Evolutionary conservation across 169 alveolate species (phyloP), one percentile per base, ranked within the genome.

Genomic region (Plasmodium knowlesi): DNA sequence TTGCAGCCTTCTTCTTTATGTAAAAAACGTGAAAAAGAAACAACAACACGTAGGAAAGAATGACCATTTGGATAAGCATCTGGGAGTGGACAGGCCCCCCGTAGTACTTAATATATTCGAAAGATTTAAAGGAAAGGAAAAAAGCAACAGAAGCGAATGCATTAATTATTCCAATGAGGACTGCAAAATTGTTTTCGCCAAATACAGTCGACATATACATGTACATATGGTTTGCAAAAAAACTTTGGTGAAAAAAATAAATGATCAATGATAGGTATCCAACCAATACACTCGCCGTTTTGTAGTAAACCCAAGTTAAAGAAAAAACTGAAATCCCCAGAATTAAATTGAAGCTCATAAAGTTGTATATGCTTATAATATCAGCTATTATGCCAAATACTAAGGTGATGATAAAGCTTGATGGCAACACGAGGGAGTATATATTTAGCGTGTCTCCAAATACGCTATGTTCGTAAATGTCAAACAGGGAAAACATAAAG

Each of bases 161-260:
- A 34, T 89, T 89, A 74, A 89, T 70, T n/a, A 89, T 89, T 14
- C 94, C 94, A 89, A 89, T 78, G 12, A 89, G 67, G 16, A 89
- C 37, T 71, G 94, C 72, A 41, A 89, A 89, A 89, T 89, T 89
- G 8, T 89, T 39, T 19, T 89, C 91, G 25, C 34, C 28, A 67
- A 89, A 89, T n/a, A 89, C 80, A 6, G 94, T 89, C 16, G 94
- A 89, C 94, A 89, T 89, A 25, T 80, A 89, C 90, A 89, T 89
- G 28, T 89, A 89, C 94, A 89, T 89, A 32, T 89, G 94, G 82
- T 89, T 89, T 25, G 83, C 94, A 80, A 54, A 89, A 89, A 89
- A 78, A 79, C 94, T 89, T 46, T 81, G 90, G 72, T 89, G 94
- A 67, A 89, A 81, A 67, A 89, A 78, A 89, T 80, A 89, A 14